These are phyloP conservation scores for Purpureocillium lavendulum DNA, from an alignment of 2,329 filamentous ascomycete genomes.

Conservation along the genomic window DNA sequence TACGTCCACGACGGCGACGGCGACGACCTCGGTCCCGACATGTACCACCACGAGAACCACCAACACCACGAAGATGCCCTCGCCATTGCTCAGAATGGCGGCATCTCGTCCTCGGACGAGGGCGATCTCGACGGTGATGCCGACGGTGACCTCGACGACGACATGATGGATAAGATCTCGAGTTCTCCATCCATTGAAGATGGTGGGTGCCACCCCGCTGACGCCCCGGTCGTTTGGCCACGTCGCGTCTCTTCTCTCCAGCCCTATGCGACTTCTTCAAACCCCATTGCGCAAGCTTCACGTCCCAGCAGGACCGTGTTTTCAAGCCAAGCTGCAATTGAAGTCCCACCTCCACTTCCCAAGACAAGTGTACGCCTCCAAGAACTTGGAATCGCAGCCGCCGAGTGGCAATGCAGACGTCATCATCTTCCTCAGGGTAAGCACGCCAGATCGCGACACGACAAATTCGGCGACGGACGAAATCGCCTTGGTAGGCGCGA, in stretches of 20 bases:
- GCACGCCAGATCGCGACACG: conserved; percentile 24
- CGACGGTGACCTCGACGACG: conserved; percentile 71
- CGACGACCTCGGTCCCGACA: conserved; percentile 24
- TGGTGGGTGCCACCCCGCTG: conserved; percentile 64
- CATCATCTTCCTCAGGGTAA: conserved; percentile 43
- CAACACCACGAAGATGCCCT: conserved; percentile 47
- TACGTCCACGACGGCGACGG: conserved; percentile 35
- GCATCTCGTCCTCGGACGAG: conserved; percentile 44
- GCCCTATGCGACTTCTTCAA: conserved; percentile 22
- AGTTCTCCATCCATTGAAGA: conserved; percentile 98
- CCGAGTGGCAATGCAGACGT: conserved; percentile 15
- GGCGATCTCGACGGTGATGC: conserved; percentile 59
- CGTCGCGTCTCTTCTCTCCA: conserved; percentile 34
- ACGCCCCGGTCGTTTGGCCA: conserved; percentile 31
- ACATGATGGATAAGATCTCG: conserved; percentile 98
- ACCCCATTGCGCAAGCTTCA: conserved; percentile 17
- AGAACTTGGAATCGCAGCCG: conserved; percentile 6
- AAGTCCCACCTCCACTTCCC: conserved; percentile 16
- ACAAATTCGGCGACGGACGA: conserved; percentile 16
- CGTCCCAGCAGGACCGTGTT: conserved; percentile 18
- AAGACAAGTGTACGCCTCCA: conserved; percentile 10
- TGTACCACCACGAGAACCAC: conserved; percentile 18
- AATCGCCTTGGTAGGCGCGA: not conserved
- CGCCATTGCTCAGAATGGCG: conserved; percentile 54
- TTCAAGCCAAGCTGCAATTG: conserved; percentile 22